Conservation (phyloP, 1,139 yeast species). For the Pichia inconspicua region DNA sequence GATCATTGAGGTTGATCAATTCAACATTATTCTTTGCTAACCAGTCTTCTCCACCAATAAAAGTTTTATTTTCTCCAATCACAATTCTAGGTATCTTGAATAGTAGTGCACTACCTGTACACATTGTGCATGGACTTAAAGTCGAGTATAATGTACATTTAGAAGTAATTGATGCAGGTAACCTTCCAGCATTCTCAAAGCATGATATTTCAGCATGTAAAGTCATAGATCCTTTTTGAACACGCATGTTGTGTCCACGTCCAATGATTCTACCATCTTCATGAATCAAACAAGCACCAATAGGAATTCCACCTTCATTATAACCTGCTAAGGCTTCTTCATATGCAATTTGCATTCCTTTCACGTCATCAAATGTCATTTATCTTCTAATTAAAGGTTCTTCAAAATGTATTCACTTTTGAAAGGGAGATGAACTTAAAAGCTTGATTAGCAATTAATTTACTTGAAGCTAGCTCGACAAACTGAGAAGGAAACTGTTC, state of each 20-base stretch:
- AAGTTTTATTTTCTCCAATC: conserved; percentile 78
- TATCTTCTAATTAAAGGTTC: too few species aligned
- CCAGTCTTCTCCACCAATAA: conserved; percentile 70
- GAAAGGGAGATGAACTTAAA: neutral
- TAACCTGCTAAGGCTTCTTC: conserved; percentile 62
- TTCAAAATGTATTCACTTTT: neutral
- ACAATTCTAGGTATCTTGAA: conserved; percentile 84
- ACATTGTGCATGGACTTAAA: conserved; percentile 88
- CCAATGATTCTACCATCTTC: conserved; percentile 78
- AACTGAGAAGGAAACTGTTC: too few species aligned
- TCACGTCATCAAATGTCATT: conserved; percentile 52
- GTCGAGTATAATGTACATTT: conserved; percentile 82
- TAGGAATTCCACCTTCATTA: conserved; percentile 83
- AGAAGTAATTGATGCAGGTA: conserved; percentile 60
- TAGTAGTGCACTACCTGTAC: conserved; percentile 85
- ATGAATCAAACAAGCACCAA: conserved; percentile 61
- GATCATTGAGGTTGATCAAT: conserved; percentile 57
- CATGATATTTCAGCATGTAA: conserved; percentile 89
- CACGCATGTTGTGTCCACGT: conserved; percentile 80
- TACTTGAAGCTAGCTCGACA: too few species aligned
- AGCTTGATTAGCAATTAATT: too few species aligned
- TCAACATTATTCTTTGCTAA: conserved; percentile 63
- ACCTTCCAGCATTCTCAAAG: conserved; percentile 82
- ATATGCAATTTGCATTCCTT: conserved; percentile 61
- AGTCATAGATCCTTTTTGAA: conserved; percentile 73